These are phyloP conservation scores for Oemleria cerasiformis DNA, from an alignment of 306 rosid genomes.

Conservation along the genomic window DNA sequence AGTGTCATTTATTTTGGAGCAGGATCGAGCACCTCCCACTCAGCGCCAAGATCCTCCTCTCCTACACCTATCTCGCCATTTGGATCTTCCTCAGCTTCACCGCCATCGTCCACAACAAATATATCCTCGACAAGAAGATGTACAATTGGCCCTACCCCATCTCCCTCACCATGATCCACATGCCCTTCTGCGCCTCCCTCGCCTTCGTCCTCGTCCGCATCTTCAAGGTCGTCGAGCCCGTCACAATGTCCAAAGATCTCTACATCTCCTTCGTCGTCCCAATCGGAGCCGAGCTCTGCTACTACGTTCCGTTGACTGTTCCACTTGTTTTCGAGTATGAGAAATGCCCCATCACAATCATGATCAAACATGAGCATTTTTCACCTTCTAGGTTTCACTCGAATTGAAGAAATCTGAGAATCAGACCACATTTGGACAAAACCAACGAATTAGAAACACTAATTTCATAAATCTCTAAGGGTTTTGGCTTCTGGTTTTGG, in stretches of 20 bases:
- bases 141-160: constrained; percentile 86
- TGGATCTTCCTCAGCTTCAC: constrained; percentile 93
- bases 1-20: constrained; percentile 56
- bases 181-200: constrained; percentile 78
- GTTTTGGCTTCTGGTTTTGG: too few relatives aligned
- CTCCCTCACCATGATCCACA: constrained; percentile 94
- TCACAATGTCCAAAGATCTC: constrained; percentile 62
- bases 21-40: constrained; percentile 35
- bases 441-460: constrained; percentile 31
- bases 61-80: constrained; percentile 74
- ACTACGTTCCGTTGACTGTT: constrained; percentile 25
- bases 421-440: constrained; percentile 25
- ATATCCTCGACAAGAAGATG: constrained; percentile 92
- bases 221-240: constrained; percentile 65
- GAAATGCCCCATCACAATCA: constrained; percentile 32
- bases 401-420: constrained; percentile 25
- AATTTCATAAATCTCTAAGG: constrained; percentile 12
- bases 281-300: constrained; percentile 58
- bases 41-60: constrained; percentile 52
- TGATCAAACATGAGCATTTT: constrained; percentile 40
- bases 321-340: constrained; percentile 21
- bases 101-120: constrained; percentile 91
- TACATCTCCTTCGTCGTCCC: constrained; percentile 81
- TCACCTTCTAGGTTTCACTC: constrained; percentile 24
- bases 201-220: constrained; percentile 68